Evolutionary conservation across 2,329 filamentous ascomycete species (phyloP), one percentile per base, ranked within the genome.

Genomic region (Pyrenochaeta sp.): DNA sequence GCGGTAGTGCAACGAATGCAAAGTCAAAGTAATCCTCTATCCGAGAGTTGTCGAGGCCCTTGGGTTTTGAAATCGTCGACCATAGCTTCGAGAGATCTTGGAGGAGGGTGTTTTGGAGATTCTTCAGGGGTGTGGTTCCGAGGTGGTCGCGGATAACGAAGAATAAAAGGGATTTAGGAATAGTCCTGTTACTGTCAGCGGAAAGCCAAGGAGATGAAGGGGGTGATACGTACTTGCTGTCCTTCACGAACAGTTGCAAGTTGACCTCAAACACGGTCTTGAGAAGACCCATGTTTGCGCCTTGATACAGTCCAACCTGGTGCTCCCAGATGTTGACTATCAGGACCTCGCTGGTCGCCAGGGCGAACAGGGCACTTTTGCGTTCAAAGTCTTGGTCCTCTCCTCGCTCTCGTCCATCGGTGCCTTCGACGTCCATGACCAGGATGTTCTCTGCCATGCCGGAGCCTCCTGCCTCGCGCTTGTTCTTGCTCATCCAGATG

Each of bases 261-360:
- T 99, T 99, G 72, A 99, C 94, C 76, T 99, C 94, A 62, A 99
- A 99, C 3, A 99, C 94, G 0, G 95, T 99, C 81, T 99, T 99
- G 64, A 99, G 79, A 63, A 99, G 75, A 7, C 94, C 94, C 94
- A 99, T 99, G 72, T 99, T 99, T 61, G 94, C 94, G 44, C 94
- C 94, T 75, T 99, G 93, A 70, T 99, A 99, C 71, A 99, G 74
- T 34, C 94, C 94, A 51, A 99, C 94, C 74, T 99, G 94, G 72
- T 96, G 93, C 74, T 99, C 94, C 94, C 94, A 99, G 58, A 99
- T 96, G 70, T 99, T 99, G 73, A 99, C 88, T 67, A 99, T 95
- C 60, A 99, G 81, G 38, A 99, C 93, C 77, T 99, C 94, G 71
- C 93, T 97, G 13, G 94, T 99, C 35, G 94, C 94, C 63, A 99